Percentiles rank a stretch among this genome's conserved stretches.
Evolutionary conservation across 306 rosid genomes (phyloP).

Genomic region (Datisca glomerata): DNA sequence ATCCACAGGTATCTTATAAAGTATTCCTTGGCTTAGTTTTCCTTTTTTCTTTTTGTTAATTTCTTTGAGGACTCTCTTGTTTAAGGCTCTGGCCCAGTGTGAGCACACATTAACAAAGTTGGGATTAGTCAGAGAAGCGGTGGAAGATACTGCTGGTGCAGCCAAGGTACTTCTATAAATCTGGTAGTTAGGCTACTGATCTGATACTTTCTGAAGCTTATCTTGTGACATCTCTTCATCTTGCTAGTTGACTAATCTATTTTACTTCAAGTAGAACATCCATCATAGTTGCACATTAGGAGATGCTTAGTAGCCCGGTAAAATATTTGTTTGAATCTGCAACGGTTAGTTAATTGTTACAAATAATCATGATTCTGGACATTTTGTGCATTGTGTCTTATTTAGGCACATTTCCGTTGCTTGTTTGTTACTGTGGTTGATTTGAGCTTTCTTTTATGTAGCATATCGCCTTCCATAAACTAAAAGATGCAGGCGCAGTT

Average conservation of each 20-base stretch:
- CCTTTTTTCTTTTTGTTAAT: not conserved
- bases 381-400: no score
- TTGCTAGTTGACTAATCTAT: not conserved
- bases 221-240: not conserved
- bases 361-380: no score
- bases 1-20: constrained; percentile 57
- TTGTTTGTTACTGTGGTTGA: constrained; percentile 19
- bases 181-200: constrained; percentile 8
- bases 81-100: constrained; percentile 98
- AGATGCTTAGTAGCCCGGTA: constrained; percentile 1
- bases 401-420: constrained; percentile 6
- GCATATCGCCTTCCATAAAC: constrained; percentile 61
- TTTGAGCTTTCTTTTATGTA: constrained; percentile 22
- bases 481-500: constrained; percentile 85
- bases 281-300: not conserved
- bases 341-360: not conserved
- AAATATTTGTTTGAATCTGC: not conserved
- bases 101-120: constrained; percentile 65
- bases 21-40: constrained; percentile 10
- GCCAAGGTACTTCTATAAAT: constrained; percentile 63
- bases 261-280: not conserved
- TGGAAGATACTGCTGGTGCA: constrained; percentile 94
- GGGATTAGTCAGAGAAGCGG: constrained; percentile 88
- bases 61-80: constrained; percentile 8
- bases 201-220: not conserved